These are phyloP conservation scores for Nicotiana attenuata DNA, from an alignment of 257 asterid species.

Conservation along the genomic window DNA sequence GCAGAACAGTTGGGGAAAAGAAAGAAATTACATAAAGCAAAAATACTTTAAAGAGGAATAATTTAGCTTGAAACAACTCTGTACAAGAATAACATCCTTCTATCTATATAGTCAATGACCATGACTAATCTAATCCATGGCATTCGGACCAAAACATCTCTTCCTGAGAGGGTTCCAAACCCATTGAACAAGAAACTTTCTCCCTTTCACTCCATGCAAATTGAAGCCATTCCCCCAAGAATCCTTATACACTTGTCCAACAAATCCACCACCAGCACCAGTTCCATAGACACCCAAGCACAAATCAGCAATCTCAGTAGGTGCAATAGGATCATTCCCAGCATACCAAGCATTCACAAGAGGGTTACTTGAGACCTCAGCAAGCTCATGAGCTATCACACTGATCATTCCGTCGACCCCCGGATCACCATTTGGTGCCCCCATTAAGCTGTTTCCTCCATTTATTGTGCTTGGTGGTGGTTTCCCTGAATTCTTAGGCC, in stretches of 20 bases:
- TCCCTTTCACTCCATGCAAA: conserved; percentile 57
- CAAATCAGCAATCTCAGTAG: conserved; percentile 69
- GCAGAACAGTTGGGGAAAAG: not conserved
- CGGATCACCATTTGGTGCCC: conserved; percentile 57
- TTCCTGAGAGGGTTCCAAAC: conserved; percentile 59
- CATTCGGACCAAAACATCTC: conserved; percentile 73
- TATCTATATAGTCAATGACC: not conserved
- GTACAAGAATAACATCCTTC: not conserved
- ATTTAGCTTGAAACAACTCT: not conserved
- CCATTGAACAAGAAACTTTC: conserved; percentile 83
- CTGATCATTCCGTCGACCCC: conserved; percentile 73
- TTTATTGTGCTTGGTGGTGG: conserved; percentile 19
- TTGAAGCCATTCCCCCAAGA: conserved; percentile 52
- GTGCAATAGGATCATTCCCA: conserved; percentile 64
- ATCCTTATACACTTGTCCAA: conserved; percentile 54
- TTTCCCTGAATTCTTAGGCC: conserved; percentile 41
- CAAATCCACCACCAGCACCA: conserved; percentile 70
- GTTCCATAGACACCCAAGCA: conserved; percentile 68
- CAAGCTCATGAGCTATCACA: conserved; percentile 45
- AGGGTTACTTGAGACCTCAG: conserved; percentile 68
- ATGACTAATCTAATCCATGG: conserved; percentile 30
- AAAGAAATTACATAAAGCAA: not conserved
- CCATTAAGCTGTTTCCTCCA: conserved; percentile 31
- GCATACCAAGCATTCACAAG: conserved; percentile 76
- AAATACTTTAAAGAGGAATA: not conserved